These are phyloP conservation scores for Yamadazyma blattariae DNA, from an alignment of 1,139 yeast genomes.

Conservation along the genomic window DNA sequence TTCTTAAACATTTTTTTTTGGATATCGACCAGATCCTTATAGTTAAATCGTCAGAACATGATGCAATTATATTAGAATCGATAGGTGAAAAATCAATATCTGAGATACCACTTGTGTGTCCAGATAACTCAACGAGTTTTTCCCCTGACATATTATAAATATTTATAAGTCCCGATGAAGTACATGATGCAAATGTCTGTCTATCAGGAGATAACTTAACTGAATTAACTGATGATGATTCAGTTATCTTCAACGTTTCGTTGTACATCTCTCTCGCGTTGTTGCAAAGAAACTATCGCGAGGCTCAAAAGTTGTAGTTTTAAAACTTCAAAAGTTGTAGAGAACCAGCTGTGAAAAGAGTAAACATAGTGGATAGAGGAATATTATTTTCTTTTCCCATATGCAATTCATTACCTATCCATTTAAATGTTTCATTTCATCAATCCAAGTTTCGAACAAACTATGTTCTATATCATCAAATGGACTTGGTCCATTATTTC, in stretches of 20 bases:
- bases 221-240: constrained; percentile 9
- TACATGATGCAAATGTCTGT: constrained; percentile 53
- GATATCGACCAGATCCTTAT: constrained; percentile 69
- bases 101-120: constrained; percentile 70
- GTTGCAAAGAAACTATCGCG: no score
- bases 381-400: no score
- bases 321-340: neutral
- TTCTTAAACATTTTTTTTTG: constrained; percentile 51
- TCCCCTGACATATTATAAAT: constrained; percentile 18
- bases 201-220: constrained; percentile 69
- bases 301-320: no score
- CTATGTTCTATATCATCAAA: constrained; percentile 47
- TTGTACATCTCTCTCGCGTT: constrained; percentile 2
- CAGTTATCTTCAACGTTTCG: constrained; percentile 1
- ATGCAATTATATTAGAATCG: constrained; percentile 69
- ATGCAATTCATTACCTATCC: no score
- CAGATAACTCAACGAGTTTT: constrained; percentile 40
- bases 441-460: constrained; percentile 44
- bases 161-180: constrained; percentile 28
- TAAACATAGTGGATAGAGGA: no score
- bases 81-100: constrained; percentile 72
- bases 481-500: constrained; percentile 13
- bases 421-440: constrained; percentile 27
- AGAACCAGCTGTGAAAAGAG: neutral
- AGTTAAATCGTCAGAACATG: constrained; percentile 85